Conservation (phyloP, 2,329 filamentous ascomycete species). For the Aspergillus jensenii region DNA sequence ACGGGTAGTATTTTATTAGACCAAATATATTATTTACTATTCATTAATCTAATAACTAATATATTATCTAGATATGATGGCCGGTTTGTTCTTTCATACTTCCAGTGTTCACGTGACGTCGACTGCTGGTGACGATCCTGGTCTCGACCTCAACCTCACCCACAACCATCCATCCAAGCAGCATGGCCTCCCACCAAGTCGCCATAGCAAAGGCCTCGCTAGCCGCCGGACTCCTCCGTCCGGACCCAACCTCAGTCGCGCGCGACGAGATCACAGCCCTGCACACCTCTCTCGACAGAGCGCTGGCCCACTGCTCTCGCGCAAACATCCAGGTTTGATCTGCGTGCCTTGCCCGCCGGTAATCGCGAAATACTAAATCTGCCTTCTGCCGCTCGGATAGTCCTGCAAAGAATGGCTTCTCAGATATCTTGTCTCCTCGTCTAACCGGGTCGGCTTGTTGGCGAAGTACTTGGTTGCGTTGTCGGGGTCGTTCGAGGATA, state of each 20-base stretch:
- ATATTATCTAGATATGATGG: too few relatives aligned
- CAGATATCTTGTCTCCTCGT: constrained; percentile 67
- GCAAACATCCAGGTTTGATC: constrained; percentile 84
- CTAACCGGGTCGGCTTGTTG: constrained; percentile 64
- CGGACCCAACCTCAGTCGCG: constrained; percentile 68
- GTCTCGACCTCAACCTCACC: background rate
- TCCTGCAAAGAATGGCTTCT: constrained; percentile 86
- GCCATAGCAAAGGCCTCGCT: constrained; percentile 80
- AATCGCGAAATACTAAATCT: constrained; percentile 37
- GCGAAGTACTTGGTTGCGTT: constrained; percentile 75
- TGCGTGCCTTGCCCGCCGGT: constrained; percentile 26
- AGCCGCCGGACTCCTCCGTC: constrained; percentile 69
- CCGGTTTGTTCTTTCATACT: too few relatives aligned
- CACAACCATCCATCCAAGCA: background rate
- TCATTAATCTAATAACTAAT: too few relatives aligned
- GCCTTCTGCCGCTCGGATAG: constrained; percentile 49
- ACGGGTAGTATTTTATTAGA: too few relatives aligned
- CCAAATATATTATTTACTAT: too few relatives aligned
- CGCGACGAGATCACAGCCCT: constrained; percentile 70
- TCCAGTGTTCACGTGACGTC: background rate
- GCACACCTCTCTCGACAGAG: constrained; percentile 63
- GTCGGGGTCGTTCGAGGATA: constrained; percentile 56
- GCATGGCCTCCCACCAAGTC: constrained; percentile 68
- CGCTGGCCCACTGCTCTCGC: constrained; percentile 70
- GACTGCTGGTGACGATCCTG: background rate